Conservation (phyloP, 257 asterid genomes). For the Scutellaria galericulata region DNA sequence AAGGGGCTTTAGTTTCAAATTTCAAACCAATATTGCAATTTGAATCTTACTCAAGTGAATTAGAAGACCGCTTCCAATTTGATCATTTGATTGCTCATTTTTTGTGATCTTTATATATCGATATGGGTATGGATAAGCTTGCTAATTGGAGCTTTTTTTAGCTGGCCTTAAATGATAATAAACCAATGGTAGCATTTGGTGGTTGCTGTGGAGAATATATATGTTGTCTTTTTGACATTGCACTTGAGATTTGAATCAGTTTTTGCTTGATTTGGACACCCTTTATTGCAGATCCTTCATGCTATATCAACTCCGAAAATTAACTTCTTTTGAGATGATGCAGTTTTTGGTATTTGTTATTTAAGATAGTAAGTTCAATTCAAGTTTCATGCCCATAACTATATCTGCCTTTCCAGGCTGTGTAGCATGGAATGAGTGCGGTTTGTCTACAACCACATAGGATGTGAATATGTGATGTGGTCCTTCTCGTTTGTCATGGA, state of each 20-base stretch:
- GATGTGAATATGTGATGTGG: conserved; percentile 1
- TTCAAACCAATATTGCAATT: background rate
- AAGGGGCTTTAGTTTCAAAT: conserved; percentile 3
- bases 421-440: conserved; percentile 11
- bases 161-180: too few relatives aligned
- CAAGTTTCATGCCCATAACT: background rate
- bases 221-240: background rate
- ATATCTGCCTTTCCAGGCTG: conserved; percentile 6
- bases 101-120: background rate
- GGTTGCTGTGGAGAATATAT: background rate
- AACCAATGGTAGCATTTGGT: background rate
- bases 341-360: background rate
- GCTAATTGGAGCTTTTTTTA: background rate
- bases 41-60: background rate
- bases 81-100: conserved; percentile 1
- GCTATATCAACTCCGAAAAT: background rate
- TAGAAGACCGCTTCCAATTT: background rate
- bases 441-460: background rate
- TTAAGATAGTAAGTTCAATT: background rate
- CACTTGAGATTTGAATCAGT: background rate
- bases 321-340: background rate
- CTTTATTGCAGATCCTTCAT: background rate
- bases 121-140: background rate
- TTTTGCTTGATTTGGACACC: background rate
- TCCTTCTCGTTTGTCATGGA: background rate